phyloP scores from a whole-genome alignment of 768 basidiomycete species.

The Boletus rex-veris region DNA sequence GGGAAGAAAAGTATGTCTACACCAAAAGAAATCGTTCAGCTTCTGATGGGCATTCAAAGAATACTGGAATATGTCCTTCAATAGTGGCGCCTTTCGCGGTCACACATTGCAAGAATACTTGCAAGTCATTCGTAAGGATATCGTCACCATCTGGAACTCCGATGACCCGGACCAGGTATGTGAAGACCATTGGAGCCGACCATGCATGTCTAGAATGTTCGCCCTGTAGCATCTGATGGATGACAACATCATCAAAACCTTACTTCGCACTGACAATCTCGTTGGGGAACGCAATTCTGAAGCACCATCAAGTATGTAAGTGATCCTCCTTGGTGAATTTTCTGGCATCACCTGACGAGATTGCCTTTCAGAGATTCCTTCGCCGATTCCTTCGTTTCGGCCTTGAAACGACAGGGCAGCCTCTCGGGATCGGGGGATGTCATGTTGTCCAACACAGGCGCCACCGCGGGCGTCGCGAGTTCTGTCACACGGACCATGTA shows the following conservation, averaged over 20 bases:
- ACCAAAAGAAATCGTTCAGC: no score
- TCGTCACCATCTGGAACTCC: conserved; percentile 10
- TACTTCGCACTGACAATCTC: conserved; percentile 6
- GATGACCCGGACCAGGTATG: conserved; percentile 10
- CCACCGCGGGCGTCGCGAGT: no score
- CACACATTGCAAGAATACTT: conserved; percentile 12
- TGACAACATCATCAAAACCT: neutral
- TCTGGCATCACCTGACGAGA: neutral
- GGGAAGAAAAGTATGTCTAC: conserved; percentile 11
- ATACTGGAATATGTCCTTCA: conserved; percentile 9
- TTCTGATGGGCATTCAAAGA: neutral
- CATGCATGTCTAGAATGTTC: neutral
- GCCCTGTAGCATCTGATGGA: conserved; percentile 4
- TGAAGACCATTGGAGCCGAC: neutral
- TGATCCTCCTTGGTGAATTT: no score
- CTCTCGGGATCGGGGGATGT: no score
- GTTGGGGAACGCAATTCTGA: neutral
- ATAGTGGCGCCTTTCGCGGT: conserved; percentile 3
- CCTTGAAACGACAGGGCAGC: neutral
- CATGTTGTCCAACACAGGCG: no score
- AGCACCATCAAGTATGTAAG: neutral
- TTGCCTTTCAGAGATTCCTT: neutral
- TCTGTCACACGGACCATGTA: no score
- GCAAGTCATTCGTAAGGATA: conserved; percentile 8
- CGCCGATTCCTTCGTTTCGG: neutral